phyloP scores from a whole-genome alignment of 2,329 filamentous ascomycete genomes.

The Ilyonectria destructans region DNA sequence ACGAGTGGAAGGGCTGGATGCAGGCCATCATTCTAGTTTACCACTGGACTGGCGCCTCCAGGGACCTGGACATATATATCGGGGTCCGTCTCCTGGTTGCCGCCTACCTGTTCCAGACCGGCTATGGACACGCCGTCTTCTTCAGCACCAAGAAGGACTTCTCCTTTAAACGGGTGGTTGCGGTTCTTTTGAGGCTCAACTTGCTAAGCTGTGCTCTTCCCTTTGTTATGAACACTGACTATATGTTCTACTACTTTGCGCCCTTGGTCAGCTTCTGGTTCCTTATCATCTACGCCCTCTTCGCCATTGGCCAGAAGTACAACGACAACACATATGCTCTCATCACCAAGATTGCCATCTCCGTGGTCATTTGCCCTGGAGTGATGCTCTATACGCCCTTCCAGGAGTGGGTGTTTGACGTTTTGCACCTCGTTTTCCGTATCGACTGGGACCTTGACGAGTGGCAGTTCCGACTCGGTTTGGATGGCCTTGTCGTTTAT shows the following conservation, averaged over 20 bases:
- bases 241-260: conserved; percentile 69
- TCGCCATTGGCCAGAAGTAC: conserved; percentile 58
- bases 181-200: conserved; percentile 72
- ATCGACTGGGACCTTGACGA: conserved; percentile 66
- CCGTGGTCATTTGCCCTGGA: conserved; percentile 58
- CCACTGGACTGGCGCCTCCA: conserved; percentile 67
- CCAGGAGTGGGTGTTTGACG: conserved; percentile 39
- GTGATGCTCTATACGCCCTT: conserved; percentile 39
- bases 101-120: conserved; percentile 74
- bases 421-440: conserved; percentile 59
- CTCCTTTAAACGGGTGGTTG: conserved; percentile 66
- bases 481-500: conserved; percentile 72
- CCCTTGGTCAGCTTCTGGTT: conserved; percentile 76
- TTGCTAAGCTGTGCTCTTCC: conserved; percentile 67
- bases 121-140: conserved; percentile 73
- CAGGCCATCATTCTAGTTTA: conserved; percentile 69
- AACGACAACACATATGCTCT: conserved; percentile 64
- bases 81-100: conserved; percentile 69
- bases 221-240: conserved; percentile 71
- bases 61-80: conserved; percentile 66
- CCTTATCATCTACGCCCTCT: conserved; percentile 67
- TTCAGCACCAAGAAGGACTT: conserved; percentile 71
- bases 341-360: conserved; percentile 63
- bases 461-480: conserved; percentile 65
- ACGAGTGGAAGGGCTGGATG: conserved; percentile 80